Evolutionary conservation across 2,329 filamentous ascomycete genomes (phyloP).

Genomic region (Mycosphaerella sp.): DNA sequence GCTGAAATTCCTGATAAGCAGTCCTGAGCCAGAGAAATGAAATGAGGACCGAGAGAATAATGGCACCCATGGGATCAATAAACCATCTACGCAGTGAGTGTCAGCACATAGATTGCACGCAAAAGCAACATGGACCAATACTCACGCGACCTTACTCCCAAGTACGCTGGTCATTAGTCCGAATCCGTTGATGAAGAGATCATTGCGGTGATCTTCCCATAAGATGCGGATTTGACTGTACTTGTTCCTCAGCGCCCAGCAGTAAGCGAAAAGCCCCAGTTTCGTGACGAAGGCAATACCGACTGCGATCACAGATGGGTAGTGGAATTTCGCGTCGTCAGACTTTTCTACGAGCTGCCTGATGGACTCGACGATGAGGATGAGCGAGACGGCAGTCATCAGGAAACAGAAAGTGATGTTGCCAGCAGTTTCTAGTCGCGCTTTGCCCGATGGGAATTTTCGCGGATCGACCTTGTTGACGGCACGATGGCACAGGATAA

Average conservation of each 20-base stretch:
- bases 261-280: conserved; percentile 77
- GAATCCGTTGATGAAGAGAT: conserved; percentile 93
- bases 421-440: conserved; percentile 87
- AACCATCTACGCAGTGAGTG: conserved; percentile 57
- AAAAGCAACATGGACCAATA: not conserved
- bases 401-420: conserved; percentile 96
- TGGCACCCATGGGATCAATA: conserved; percentile 89
- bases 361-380: conserved; percentile 83
- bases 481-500: conserved; percentile 81
- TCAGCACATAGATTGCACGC: not conserved
- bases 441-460: conserved; percentile 86
- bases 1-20: conserved; percentile 80
- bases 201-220: conserved; percentile 96
- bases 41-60: conserved; percentile 73
- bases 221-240: conserved; percentile 89
- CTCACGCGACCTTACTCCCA: conserved; percentile 64
- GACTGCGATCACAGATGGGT: conserved; percentile 81
- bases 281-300: conserved; percentile 79
- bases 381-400: conserved; percentile 86
- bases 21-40: conserved; percentile 75
- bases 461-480: conserved; percentile 79
- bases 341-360: conserved; percentile 55
- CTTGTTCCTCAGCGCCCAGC: conserved; percentile 81
- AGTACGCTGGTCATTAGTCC: conserved; percentile 81
- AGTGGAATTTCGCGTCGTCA: conserved; percentile 60